Base-by-base conservation (phyloP, 2,329 filamentous ascomycete genomes). In the Neonectria punicea region DNA sequence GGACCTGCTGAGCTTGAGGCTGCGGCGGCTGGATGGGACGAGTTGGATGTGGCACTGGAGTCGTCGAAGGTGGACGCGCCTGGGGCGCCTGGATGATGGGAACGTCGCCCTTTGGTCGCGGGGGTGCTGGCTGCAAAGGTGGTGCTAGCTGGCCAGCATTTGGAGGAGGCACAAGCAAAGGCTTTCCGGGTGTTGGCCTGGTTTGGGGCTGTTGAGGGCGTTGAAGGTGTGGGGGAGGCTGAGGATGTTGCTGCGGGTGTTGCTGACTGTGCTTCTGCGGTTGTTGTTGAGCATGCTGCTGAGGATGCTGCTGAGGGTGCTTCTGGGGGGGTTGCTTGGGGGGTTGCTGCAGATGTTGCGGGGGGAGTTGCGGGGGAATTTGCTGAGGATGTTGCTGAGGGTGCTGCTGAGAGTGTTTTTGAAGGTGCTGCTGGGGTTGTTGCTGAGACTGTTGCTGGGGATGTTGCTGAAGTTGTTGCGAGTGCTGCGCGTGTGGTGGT, bases 81-180 rank as follows among this genome's bases (percentile, higher is more conserved):
- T 75, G 77, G 16, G 73, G 75, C 46, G 70, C 65, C 18, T 70
- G 73, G 11, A 55, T 50, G 47, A 11, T 46, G 16, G 63, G 67
- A 25, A 67, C 66, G 34, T 73, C 72, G 14, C 66, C 67, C n/a
- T 61, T 53, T 47, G 68, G 66, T 20, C 74, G 73, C 41, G 74
- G 73, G 18, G 77, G 75, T 4, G 75, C 77, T 16, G 78, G 76
- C 41, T 81, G 80, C 13, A 78, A 34, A 5, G 79, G 76, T 5
- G 80, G 73, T 13, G 76, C 75, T 55, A 77, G 67, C 36, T 82
- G 80, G 2, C 77, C 76, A 32, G 77, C 66, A 54, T 73, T 67
- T 57, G 82, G 81, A 49, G 80, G 77, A 20, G 77, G 76, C 20
- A 75, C 75, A 46, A 79, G 71, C 5, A 77, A 74, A 36, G 75